phyloP scores from a whole-genome alignment of 2,329 filamentous ascomycete genomes.

The Colletotrichum filicis region DNA sequence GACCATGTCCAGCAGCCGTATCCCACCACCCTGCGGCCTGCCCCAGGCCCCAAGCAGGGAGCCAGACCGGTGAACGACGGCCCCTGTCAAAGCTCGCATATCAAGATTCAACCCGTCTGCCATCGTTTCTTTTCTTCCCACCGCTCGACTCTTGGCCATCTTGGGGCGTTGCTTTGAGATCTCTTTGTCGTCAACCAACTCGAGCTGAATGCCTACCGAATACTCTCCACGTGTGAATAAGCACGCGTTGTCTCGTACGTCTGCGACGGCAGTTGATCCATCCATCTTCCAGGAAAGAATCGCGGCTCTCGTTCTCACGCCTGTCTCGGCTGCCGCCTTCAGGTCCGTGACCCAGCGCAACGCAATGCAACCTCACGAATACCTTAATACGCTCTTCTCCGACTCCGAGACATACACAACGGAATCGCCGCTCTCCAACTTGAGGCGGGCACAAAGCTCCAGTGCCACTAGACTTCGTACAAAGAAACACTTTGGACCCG shows the following conservation, averaged over 20 bases:
- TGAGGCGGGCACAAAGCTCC: slow-evolving; percentile 15
- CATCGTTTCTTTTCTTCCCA: background rate
- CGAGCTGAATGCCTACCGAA: background rate
- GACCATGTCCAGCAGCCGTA: background rate
- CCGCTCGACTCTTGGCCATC: background rate
- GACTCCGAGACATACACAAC: background rate
- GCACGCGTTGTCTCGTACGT: background rate
- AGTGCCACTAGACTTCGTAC: background rate
- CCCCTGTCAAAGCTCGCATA: background rate
- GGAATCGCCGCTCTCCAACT: slow-evolving; percentile 1
- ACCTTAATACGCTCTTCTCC: background rate
- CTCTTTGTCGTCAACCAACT: background rate
- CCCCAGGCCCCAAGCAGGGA: background rate
- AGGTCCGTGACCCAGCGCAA: background rate
- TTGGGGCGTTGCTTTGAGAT: background rate
- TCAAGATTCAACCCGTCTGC: background rate
- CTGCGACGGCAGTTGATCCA: background rate
- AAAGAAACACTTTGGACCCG: slow-evolving; percentile 1
- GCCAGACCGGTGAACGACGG: background rate
- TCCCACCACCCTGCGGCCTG: background rate
- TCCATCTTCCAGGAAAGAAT: background rate
- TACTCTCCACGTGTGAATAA: background rate
- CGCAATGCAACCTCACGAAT: background rate
- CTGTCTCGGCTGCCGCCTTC: slow-evolving; percentile 11
- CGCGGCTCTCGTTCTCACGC: slow-evolving; percentile 4